Evolutionary conservation across 352 stramenopile species (phyloP).

Genomic region (Phytophthora colocasiae): DNA sequence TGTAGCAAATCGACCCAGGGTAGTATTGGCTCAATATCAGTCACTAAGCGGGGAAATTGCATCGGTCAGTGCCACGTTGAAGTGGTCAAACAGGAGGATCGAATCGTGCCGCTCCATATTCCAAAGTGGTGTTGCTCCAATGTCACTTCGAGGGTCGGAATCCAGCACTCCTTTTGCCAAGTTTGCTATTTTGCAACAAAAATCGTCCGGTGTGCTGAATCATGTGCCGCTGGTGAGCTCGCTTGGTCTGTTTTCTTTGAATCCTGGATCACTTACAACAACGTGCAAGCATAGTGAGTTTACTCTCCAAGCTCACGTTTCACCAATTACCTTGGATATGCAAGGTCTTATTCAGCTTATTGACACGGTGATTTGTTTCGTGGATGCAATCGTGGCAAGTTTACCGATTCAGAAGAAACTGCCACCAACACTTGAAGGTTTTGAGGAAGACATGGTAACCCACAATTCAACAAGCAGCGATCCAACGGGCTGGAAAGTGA

Average conservation of each 20-base stretch:
- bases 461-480: background rate
- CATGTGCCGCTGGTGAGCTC: slow-evolving; percentile 27
- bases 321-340: slow-evolving; percentile 25
- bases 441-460: background rate
- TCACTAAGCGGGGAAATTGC: slow-evolving; percentile 34
- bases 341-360: slow-evolving; percentile 24
- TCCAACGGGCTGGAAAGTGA: slow-evolving; percentile 38
- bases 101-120: slow-evolving; percentile 18
- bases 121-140: slow-evolving; percentile 39
- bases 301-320: slow-evolving; percentile 20
- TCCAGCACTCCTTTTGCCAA: slow-evolving; percentile 23
- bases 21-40: slow-evolving; percentile 40
- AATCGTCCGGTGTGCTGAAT: slow-evolving; percentile 30
- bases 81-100: slow-evolving; percentile 4
- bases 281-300: slow-evolving; percentile 27
- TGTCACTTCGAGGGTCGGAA: slow-evolving; percentile 10
- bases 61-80: slow-evolving; percentile 37
- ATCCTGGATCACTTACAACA: slow-evolving; percentile 16
- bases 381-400: slow-evolving; percentile 20
- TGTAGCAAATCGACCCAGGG: slow-evolving; percentile 23
- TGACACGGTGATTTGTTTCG: slow-evolving; percentile 8
- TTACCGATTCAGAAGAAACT: slow-evolving; percentile 10
- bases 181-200: slow-evolving; percentile 34
- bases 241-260: slow-evolving; percentile 35
- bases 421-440: background rate